Conservation (phyloP, 2,329 filamentous ascomycete genomes). For the Aspergillus floridensis region DNA sequence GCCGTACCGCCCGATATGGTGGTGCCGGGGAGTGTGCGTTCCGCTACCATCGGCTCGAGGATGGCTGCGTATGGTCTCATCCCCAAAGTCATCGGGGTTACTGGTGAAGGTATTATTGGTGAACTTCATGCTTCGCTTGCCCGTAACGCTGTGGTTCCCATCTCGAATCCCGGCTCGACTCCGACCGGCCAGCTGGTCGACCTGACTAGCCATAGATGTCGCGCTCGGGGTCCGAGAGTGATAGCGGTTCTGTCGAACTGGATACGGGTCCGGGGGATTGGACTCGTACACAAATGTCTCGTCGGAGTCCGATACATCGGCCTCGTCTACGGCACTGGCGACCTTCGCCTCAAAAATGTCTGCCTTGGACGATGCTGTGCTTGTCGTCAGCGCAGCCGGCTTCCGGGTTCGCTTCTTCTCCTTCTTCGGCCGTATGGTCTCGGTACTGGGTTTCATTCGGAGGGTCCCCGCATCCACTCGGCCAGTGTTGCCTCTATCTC, state of each 20-base stretch:
- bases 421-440: slow-evolving; percentile 92
- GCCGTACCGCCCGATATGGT: slow-evolving; percentile 77
- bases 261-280: slow-evolving; percentile 68
- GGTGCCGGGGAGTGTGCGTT: slow-evolving; percentile 64
- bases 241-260: slow-evolving; percentile 66
- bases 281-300: slow-evolving; percentile 99
- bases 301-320: slow-evolving; percentile 93
- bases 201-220: slow-evolving; percentile 65
- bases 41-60: slow-evolving; percentile 59
- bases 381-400: slow-evolving; percentile 53
- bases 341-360: slow-evolving; percentile 98
- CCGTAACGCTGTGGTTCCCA: slow-evolving; percentile 59
- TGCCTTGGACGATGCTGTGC: slow-evolving; percentile 82
- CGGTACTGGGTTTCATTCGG: slow-evolving; percentile 83
- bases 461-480: slow-evolving; percentile 68
- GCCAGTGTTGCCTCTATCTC: slow-evolving; percentile 57
- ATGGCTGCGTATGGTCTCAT: slow-evolving; percentile 60
- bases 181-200: slow-evolving; percentile 47
- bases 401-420: slow-evolving; percentile 86
- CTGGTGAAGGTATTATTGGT: slow-evolving; percentile 72
- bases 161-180: slow-evolving; percentile 69
- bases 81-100: slow-evolving; percentile 63
- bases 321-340: slow-evolving; percentile 91
- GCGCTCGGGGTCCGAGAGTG: slow-evolving; percentile 94
- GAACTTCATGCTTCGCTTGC: slow-evolving; percentile 96